Evolutionary conservation across 2,329 filamentous ascomycete species (phyloP), one percentile per base, ranked within the genome.

Genomic region (Xylaria sp.): DNA sequence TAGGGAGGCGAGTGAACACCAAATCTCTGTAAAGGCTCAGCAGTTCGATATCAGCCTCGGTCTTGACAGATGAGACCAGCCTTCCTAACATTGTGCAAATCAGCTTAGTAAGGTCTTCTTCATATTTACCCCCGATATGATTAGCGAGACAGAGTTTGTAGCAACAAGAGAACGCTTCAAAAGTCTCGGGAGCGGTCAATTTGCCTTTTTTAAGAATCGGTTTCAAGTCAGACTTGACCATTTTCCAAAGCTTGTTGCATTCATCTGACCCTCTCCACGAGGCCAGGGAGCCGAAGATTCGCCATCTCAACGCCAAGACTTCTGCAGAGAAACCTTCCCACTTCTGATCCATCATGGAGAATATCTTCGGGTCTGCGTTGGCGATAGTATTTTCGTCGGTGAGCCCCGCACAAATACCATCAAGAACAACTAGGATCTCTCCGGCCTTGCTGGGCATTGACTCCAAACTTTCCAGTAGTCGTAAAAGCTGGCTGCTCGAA

Each of bases 331-430:
- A 70, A 2, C 73, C 64, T 6, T 73, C 66, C 63, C 68, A 74
- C 28, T 55, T 28, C 56, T 50, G 73, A n/a, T 73, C 64, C 66
- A 79, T 74, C n/a, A 79, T 73, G 28, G 78, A 73, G 48, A 78
- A 78, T n/a, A 80, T 74, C 41, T 75, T 77, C n/a, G 78, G 70
- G 10, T 78, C 76, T 50, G 80, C 70, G 9, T 65, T 70, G 60
- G 77, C 74, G 13, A 80, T 77, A 48, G 76, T 76, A 5, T 78
- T 77, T 56, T 82, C 79, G 52, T 77, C 73, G 9, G 69, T 75
- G 12, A 83, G 73, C n/a, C 81, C 79, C 5, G 76, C 74, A 52
- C 79, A 77, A 57, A 83, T 77, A 20, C 80, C 81, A 59, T 82
- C 80, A 18, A 82, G 74, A 32, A 83, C 76, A 18, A 82, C 75